These are phyloP conservation scores for Lonicera japonica DNA, from an alignment of 129 eudicot genomes.

Conservation along the genomic window DNA sequence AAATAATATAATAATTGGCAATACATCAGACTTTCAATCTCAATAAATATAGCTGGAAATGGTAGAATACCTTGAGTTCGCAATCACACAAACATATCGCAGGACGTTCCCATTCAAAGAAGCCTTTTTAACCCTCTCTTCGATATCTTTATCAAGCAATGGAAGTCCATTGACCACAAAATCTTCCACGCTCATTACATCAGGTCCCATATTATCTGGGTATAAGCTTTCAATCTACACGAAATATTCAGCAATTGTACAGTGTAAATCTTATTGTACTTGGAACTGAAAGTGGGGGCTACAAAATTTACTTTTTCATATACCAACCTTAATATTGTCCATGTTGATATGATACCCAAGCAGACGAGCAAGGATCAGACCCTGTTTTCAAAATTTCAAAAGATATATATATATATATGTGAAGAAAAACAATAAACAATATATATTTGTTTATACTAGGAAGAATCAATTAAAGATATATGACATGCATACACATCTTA, in stretches of 20 bases:
- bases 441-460: background rate
- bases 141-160: slow-evolving; percentile 58
- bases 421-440: background rate
- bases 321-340: slow-evolving; percentile 58
- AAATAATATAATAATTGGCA: background rate
- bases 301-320: slow-evolving; percentile 2
- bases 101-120: slow-evolving; percentile 69
- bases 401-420: background rate
- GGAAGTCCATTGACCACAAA: slow-evolving; percentile 74
- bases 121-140: slow-evolving; percentile 59
- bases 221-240: slow-evolving; percentile 77
- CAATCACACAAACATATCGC: slow-evolving; percentile 88
- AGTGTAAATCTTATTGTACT: background rate
- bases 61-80: slow-evolving; percentile 49
- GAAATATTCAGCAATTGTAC: background rate
- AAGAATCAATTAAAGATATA: background rate
- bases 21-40: background rate
- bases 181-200: slow-evolving; percentile 61
- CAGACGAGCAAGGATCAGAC: slow-evolving; percentile 88
- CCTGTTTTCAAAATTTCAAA: slow-evolving; percentile 36
- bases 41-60: background rate
- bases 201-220: slow-evolving; percentile 78
- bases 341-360: slow-evolving; percentile 69
- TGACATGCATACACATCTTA: too few relatives aligned
- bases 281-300: background rate